Conservation (phyloP, 805 yeast species). For the Barnettozyma botsteinii region DNA sequence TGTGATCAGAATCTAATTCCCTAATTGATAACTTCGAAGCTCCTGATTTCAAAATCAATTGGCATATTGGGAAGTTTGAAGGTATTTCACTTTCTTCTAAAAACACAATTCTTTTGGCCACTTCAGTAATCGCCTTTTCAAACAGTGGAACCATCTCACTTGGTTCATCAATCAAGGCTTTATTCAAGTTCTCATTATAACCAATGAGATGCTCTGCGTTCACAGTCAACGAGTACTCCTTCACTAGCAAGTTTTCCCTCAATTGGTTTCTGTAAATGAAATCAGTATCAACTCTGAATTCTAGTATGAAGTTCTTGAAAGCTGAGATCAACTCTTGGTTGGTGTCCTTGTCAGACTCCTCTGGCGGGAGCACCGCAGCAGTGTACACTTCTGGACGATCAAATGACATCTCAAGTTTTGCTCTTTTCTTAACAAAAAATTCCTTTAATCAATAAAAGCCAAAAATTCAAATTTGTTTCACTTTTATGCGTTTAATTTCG, state of each 20-base stretch:
- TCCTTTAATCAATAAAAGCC: not conserved
- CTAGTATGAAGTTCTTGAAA: slow-evolving; percentile 75
- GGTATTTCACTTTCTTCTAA: slow-evolving; percentile 44
- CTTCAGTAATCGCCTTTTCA: slow-evolving; percentile 77
- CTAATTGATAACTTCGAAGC: slow-evolving; percentile 71
- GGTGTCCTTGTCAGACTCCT: slow-evolving; percentile 57
- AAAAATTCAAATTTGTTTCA: not conserved
- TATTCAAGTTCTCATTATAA: slow-evolving; percentile 84
- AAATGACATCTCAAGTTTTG: slow-evolving; percentile 17
- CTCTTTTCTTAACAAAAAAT: not conserved
- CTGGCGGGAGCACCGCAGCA: slow-evolving; percentile 86
- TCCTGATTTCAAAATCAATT: slow-evolving; percentile 67
- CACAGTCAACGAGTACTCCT: slow-evolving; percentile 66
- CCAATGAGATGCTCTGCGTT: slow-evolving; percentile 80
- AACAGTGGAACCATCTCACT: slow-evolving; percentile 80
- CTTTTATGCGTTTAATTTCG: slow-evolving; percentile 12
- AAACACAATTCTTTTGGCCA: slow-evolving; percentile 61
- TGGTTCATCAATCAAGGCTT: slow-evolving; percentile 80
- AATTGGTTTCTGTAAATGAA: slow-evolving; percentile 88
- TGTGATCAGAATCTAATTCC: slow-evolving; percentile 78
- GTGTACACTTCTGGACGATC: slow-evolving; percentile 53
- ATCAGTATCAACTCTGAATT: slow-evolving; percentile 76
- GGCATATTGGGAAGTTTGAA: slow-evolving; percentile 69
- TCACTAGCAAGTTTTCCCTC: slow-evolving; percentile 77
- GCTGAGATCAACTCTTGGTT: slow-evolving; percentile 68